Base-by-base conservation (phyloP, 257 asterid genomes). In the Handroanthus guayacan region DNA sequence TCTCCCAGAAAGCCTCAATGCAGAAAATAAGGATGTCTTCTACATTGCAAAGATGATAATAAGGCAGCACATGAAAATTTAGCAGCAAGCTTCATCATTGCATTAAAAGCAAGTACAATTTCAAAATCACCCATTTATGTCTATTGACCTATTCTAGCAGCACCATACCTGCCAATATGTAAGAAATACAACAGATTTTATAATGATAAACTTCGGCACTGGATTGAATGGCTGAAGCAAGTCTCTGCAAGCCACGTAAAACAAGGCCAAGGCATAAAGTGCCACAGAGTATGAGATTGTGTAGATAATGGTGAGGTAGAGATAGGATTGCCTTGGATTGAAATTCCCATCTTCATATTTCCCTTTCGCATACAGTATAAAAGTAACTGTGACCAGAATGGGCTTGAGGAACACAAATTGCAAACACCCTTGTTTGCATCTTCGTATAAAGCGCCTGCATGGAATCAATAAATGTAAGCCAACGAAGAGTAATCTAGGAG, bases 331-430 rank as follows among this genome's bases (percentile, higher is more conserved):
- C 60, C 43, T 67, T 25, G 98, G 97, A 77, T 74, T 93, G 84
- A 95, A 95, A 87, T 95, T 90, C 50, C 99, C 97, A 61, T 92
- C 97, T 87, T 93, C 90, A 25, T 93, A 95, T 66, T 89, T 90
- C 82, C 98, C 99, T 82, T 88, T 90, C 48, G 97, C 97, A 44
- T 93, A 95, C 31, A 95, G 89, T 78, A 95, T 79, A 81, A 93
- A 72, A 50, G 99, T 95, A 67, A 90, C 85, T 31, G 82, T 84
- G 75, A 91, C 98, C 62, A 95, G 85, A 61, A 89, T 76, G 70
- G 99, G 99, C 84, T 95, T 95, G 78, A 95, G 96, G 87, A 95
- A 89, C 86, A 95, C 98, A 82, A 95, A 95, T 84, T 95, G 99
- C 89, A 95, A 78, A 85, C 97, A 91, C 39, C 97, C 99, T 82